Evolutionary conservation across 116 monocot genomes (phyloP).

Genomic region (Papilionanthe hybrid): DNA sequence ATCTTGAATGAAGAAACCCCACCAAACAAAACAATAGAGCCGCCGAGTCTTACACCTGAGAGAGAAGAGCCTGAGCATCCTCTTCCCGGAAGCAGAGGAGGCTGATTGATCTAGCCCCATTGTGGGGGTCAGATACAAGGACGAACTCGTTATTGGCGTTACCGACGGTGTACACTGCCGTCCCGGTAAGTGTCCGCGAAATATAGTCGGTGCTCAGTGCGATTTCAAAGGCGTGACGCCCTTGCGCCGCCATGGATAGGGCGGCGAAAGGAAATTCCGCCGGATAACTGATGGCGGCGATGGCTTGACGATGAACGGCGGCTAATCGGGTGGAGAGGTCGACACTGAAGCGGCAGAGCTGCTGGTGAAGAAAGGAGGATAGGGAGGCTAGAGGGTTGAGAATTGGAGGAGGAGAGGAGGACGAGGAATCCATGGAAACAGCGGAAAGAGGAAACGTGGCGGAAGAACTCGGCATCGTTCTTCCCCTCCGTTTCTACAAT

Average conservation of each 20-base stretch:
- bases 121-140: conserved; percentile 80
- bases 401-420: conserved; percentile 6
- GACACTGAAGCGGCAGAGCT: conserved; percentile 36
- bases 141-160: conserved; percentile 97
- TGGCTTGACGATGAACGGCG: conserved; percentile 23
- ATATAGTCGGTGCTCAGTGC: conserved; percentile 65
- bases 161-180: conserved; percentile 83
- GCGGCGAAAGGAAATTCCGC: conserved; percentile 2
- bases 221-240: conserved; percentile 49
- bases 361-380: conserved; percentile 40
- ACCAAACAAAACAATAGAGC: neutral
- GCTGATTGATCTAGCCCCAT: conserved; percentile 64
- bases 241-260: neutral
- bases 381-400: conserved; percentile 27
- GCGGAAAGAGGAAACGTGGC: conserved; percentile 41
- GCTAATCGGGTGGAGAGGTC: conserved; percentile 36
- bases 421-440: conserved; percentile 33
- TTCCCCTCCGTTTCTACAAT: too few relatives aligned
- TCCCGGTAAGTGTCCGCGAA: conserved; percentile 60
- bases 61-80: conserved; percentile 80
- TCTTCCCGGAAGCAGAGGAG: conserved; percentile 90
- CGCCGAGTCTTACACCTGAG: conserved; percentile 51
- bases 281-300: conserved; percentile 20
- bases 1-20: conserved; percentile 1
- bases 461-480: conserved; percentile 11